These are phyloP conservation scores for Cystofilobasidium ferigula DNA, from an alignment of 768 basidiomycete genomes.

Conservation along the genomic window DNA sequence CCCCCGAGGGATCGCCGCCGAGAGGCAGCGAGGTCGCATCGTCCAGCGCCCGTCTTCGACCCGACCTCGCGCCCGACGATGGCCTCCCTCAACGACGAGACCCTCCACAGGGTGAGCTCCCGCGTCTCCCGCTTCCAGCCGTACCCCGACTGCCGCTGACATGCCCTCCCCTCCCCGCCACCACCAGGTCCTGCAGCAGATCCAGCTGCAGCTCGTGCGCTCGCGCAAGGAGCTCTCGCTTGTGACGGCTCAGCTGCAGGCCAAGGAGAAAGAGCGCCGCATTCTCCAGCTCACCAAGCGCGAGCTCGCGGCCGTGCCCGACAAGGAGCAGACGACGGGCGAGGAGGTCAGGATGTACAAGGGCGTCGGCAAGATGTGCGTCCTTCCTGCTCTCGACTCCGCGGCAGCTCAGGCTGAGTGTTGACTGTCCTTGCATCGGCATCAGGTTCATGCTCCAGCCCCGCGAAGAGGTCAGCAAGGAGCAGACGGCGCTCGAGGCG, in stretches of 20 bases:
- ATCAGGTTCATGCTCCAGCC: slow-evolving; percentile 86
- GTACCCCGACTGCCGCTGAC: not conserved
- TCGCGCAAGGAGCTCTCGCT: slow-evolving; percentile 68
- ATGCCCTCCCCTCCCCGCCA: not conserved
- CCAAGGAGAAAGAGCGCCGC: slow-evolving; percentile 78
- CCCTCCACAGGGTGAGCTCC: slow-evolving; percentile 58
- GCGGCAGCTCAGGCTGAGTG: too few relatives aligned
- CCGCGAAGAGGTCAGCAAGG: slow-evolving; percentile 62
- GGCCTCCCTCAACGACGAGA: slow-evolving; percentile 63
- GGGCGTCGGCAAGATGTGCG: slow-evolving; percentile 91
- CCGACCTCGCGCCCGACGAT: slow-evolving; percentile 36
- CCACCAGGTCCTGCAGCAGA: slow-evolving; percentile 73
- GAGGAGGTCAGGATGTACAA: slow-evolving; percentile 60
- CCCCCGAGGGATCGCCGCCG: too few relatives aligned
- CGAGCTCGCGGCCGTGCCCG: slow-evolving; percentile 56
- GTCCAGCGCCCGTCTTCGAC: too few relatives aligned
- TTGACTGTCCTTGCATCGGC: not conserved
- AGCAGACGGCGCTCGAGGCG: slow-evolving; percentile 66
- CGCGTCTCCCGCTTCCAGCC: not conserved
- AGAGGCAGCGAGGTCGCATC: too few relatives aligned
- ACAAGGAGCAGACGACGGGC: slow-evolving; percentile 47
- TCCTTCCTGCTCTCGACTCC: slow-evolving; percentile 8
- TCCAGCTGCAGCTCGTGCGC: slow-evolving; percentile 64
- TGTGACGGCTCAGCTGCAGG: slow-evolving; percentile 59
- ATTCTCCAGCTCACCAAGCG: slow-evolving; percentile 80